Evolutionary conservation across 2,329 filamentous ascomycete species (phyloP).

Genomic region (Plenodomus biglobosus): DNA sequence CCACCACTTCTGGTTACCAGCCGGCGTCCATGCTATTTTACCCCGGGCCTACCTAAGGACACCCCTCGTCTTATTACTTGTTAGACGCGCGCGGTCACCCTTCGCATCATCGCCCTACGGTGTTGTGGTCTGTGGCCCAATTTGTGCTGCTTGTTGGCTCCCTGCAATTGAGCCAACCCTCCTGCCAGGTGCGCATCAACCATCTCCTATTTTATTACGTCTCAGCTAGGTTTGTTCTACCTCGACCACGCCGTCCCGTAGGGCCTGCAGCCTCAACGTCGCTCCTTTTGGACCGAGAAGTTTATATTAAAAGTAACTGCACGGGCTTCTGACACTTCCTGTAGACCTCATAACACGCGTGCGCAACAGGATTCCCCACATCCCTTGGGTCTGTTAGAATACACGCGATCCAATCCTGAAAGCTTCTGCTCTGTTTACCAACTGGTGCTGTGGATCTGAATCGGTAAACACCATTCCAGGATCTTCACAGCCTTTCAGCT

Average conservation of each 20-base stretch:
- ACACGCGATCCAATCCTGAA: not conserved
- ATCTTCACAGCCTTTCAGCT: constrained; percentile 27
- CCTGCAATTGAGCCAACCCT: constrained; percentile 25
- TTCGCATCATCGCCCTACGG: constrained; percentile 21
- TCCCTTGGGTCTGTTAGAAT: not conserved
- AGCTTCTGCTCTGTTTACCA: constrained; percentile 13
- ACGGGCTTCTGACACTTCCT: constrained; percentile 28
- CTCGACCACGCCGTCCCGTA: constrained; percentile 16
- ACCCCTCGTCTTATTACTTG: constrained; percentile 33
- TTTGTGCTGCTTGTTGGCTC: constrained; percentile 29
- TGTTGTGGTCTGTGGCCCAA: constrained; percentile 27
- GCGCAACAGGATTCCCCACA: constrained; percentile 23
- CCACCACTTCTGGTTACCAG: constrained; percentile 21
- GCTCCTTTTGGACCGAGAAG: constrained; percentile 11
- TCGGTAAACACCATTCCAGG: constrained; percentile 24
- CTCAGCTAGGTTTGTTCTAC: constrained; percentile 8
- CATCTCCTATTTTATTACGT: constrained; percentile 26
- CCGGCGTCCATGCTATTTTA: constrained; percentile 12
- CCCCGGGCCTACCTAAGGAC: constrained; percentile 13
- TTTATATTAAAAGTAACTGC: constrained; percentile 1
- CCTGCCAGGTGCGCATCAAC: constrained; percentile 40
- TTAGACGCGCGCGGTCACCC: constrained; percentile 23
- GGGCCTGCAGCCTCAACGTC: constrained; percentile 11
- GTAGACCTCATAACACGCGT: constrained; percentile 18
- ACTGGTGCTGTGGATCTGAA: constrained; percentile 27